Evolutionary conservation across 345 rosid genomes (phyloP).

Genomic region (Eucalyptus tenuipes): DNA sequence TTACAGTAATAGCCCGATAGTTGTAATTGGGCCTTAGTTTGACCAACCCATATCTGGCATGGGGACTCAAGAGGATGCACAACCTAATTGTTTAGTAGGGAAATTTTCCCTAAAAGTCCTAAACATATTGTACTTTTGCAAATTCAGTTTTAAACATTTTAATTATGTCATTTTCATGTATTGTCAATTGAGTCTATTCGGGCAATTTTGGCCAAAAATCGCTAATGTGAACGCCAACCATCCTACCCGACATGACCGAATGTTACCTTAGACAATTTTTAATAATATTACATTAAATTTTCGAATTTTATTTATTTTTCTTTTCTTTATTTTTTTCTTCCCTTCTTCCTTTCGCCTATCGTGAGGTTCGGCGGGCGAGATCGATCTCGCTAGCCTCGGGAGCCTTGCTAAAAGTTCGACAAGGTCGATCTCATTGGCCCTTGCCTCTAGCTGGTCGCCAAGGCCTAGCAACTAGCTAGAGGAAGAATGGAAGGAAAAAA

Average conservation of each 20-base stretch:
- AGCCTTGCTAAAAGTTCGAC: fast-evolving
- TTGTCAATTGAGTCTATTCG: fast-evolving
- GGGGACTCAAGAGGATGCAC: neutral
- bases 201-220: fast-evolving
- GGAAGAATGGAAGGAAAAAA: fast-evolving
- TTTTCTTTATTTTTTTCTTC: too few species aligned
- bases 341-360: fast-evolving
- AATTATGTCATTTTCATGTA: fast-evolving
- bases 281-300: too few species aligned
- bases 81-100: too few species aligned
- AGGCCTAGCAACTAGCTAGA: too few species aligned
- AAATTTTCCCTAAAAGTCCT: fast-evolving
- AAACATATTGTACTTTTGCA: fast-evolving
- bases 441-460: too few species aligned
- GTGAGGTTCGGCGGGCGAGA: too few species aligned
- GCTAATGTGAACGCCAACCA: fast-evolving
- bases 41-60: neutral
- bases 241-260: fast-evolving
- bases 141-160: too few species aligned
- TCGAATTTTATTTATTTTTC: too few species aligned
- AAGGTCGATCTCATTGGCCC: fast-evolving
- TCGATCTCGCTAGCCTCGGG: fast-evolving
- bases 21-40: neutral
- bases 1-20: neutral
- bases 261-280: fast-evolving